Evolutionary conservation across 2,329 filamentous ascomycete species (phyloP).

Genomic region (Penicillium fuscoglaucum): DNA sequence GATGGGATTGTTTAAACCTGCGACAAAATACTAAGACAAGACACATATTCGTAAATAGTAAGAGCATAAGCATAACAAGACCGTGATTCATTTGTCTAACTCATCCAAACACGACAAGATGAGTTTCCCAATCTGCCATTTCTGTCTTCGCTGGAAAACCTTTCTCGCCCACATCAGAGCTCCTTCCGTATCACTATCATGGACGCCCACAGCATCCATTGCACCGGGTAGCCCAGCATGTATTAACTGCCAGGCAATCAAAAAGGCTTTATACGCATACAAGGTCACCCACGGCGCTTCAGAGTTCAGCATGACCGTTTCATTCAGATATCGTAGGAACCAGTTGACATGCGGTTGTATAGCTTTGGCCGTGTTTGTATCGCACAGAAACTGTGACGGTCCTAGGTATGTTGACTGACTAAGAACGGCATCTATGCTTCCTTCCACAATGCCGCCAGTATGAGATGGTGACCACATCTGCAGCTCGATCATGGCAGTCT

Average conservation of each 20-base stretch:
- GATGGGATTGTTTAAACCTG: not conserved
- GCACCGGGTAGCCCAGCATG: slow-evolving; percentile 32
- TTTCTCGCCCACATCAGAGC: slow-evolving; percentile 34
- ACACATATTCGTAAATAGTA: not conserved
- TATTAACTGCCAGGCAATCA: slow-evolving; percentile 45
- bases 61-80: not conserved
- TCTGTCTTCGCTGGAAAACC: slow-evolving; percentile 32
- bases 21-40: not conserved
- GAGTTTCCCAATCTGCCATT: slow-evolving; percentile 36
- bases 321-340: slow-evolving; percentile 42
- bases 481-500: slow-evolving; percentile 46
- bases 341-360: slow-evolving; percentile 43
- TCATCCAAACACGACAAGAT: slow-evolving; percentile 35
- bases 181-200: slow-evolving; percentile 32
- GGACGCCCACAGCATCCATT: slow-evolving; percentile 36
- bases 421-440: slow-evolving; percentile 40
- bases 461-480: slow-evolving; percentile 47
- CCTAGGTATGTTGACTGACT: slow-evolving; percentile 35
- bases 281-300: slow-evolving; percentile 45
- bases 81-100: slow-evolving; percentile 12
- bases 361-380: slow-evolving; percentile 27
- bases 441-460: slow-evolving; percentile 42
- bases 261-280: slow-evolving; percentile 45
- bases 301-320: slow-evolving; percentile 15
- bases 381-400: slow-evolving; percentile 36